These are phyloP conservation scores for Phytophthora pistaciae DNA, from an alignment of 352 stramenopile species.

Conservation along the genomic window DNA sequence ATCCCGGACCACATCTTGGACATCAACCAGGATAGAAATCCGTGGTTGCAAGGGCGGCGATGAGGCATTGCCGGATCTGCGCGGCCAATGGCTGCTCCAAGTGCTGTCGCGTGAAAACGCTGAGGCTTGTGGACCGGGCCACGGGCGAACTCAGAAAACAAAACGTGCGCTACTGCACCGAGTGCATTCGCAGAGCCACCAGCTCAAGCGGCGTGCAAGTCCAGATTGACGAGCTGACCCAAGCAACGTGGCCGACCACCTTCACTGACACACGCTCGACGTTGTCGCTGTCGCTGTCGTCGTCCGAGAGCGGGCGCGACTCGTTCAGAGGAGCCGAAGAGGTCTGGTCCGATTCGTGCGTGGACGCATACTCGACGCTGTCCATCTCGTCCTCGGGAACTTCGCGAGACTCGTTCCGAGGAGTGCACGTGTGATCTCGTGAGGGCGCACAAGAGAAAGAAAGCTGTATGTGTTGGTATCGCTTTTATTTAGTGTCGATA, in stretches of 20 bases:
- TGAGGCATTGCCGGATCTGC: slow-evolving; percentile 10
- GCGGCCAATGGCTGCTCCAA: slow-evolving; percentile 2
- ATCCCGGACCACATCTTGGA: too few relatives aligned
- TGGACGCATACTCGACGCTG: background rate
- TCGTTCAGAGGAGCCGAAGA: slow-evolving; percentile 12
- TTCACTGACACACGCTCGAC: slow-evolving; percentile 6
- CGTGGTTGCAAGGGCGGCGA: too few relatives aligned
- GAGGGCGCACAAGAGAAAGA: background rate
- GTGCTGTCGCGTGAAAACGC: slow-evolving; percentile 3
- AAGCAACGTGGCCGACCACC: slow-evolving; percentile 1
- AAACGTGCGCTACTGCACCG: slow-evolving; percentile 15
- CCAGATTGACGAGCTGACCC: slow-evolving; percentile 20
- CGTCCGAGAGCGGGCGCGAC: slow-evolving; percentile 8
- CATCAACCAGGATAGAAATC: too few relatives aligned
- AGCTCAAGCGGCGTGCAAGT: slow-evolving; percentile 6
- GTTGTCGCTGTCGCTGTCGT: slow-evolving; percentile 11
- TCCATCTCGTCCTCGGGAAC: slow-evolving; percentile 17
- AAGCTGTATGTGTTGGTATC: background rate
- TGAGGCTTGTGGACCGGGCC: background rate
- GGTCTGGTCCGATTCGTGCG: slow-evolving; percentile 5
- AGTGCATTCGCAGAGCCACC: slow-evolving; percentile 14
- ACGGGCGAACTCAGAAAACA: slow-evolving; percentile 4
- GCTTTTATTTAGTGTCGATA: slow-evolving; percentile 10
- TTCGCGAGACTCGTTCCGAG: slow-evolving; percentile 14
- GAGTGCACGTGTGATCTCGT: slow-evolving; percentile 1